These are phyloP conservation scores for Nidula microcarpa DNA, from an alignment of 768 basidiomycete genomes.

Conservation along the genomic window DNA sequence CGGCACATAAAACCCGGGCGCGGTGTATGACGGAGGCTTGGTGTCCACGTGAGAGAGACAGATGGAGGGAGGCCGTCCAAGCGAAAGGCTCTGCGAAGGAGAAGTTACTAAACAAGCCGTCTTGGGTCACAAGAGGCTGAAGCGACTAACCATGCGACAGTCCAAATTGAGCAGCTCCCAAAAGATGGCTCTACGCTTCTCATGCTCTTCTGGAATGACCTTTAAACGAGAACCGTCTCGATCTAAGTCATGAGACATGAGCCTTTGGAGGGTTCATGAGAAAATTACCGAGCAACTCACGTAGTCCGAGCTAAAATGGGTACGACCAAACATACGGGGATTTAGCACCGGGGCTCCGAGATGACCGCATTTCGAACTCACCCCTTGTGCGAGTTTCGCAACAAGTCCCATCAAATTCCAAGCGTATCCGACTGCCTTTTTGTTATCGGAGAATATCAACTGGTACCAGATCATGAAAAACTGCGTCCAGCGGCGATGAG, in stretches of 20 bases:
- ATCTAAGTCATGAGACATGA: slow-evolving; percentile 35
- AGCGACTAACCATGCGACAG: slow-evolving; percentile 50
- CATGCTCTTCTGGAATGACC: slow-evolving; percentile 68
- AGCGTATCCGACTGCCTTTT: slow-evolving; percentile 67
- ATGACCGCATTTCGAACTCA: slow-evolving; percentile 26
- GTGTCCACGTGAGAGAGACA: slow-evolving; percentile 63
- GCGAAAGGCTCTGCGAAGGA: slow-evolving; percentile 54
- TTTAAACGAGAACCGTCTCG: slow-evolving; percentile 63
- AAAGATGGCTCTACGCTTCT: slow-evolving; percentile 64
- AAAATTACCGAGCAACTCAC: slow-evolving; percentile 35
- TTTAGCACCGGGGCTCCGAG: too few species aligned
- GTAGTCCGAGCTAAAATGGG: slow-evolving; percentile 55
- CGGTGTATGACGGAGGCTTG: slow-evolving; percentile 48
- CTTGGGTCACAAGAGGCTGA: neutral
- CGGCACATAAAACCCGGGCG: slow-evolving; percentile 42
- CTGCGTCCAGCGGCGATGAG: slow-evolving; percentile 12
- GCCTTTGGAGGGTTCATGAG: neutral
- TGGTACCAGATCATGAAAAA: slow-evolving; percentile 76
- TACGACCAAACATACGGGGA: too few species aligned
- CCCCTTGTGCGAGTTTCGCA: slow-evolving; percentile 69
- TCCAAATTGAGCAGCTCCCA: slow-evolving; percentile 77
- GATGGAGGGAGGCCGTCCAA: slow-evolving; percentile 70
- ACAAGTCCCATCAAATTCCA: slow-evolving; percentile 78
- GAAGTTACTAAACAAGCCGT: neutral
- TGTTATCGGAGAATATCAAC: slow-evolving; percentile 71